Conservation (phyloP, 169 alveolate species). For the Eimeria necatrix region DNA sequence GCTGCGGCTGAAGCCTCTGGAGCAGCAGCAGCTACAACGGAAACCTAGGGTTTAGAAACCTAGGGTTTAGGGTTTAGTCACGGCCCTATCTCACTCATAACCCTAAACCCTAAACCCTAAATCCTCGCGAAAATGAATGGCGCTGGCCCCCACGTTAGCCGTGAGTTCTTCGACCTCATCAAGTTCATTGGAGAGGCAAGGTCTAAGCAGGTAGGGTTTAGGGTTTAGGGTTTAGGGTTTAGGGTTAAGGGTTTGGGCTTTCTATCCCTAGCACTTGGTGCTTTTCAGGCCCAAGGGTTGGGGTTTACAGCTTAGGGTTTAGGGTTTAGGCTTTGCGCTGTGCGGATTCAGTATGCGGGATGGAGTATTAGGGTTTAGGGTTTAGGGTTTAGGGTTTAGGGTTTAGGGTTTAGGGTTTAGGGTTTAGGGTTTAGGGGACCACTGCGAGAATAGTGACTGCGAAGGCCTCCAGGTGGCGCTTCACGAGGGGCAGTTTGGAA, state of each 20-base stretch:
- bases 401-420: slow-evolving; percentile 39
- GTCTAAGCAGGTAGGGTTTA: slow-evolving; percentile 90
- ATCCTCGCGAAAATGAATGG: slow-evolving; percentile 59
- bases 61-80: slow-evolving; percentile 10
- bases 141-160: slow-evolving; percentile 77
- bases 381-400: slow-evolving; percentile 18
- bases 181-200: slow-evolving; percentile 96
- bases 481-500: too few relatives aligned
- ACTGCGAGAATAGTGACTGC: too few relatives aligned
- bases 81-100: not conserved
- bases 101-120: slow-evolving; percentile 12
- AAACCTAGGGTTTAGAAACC: not conserved
- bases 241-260: not conserved
- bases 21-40: not conserved
- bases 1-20: not conserved
- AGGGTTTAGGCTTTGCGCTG: not conserved
- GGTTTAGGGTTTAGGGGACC: not conserved
- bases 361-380: not conserved
- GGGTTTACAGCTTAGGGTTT: not conserved
- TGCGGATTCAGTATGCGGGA: not conserved
- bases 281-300: not conserved
- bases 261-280: not conserved
- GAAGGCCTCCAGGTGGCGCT: too few relatives aligned
- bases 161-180: slow-evolving; percentile 93
- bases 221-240: slow-evolving; percentile 30